Conservation (phyloP, 805 yeast genomes). For the Yueomyces sinensis region DNA sequence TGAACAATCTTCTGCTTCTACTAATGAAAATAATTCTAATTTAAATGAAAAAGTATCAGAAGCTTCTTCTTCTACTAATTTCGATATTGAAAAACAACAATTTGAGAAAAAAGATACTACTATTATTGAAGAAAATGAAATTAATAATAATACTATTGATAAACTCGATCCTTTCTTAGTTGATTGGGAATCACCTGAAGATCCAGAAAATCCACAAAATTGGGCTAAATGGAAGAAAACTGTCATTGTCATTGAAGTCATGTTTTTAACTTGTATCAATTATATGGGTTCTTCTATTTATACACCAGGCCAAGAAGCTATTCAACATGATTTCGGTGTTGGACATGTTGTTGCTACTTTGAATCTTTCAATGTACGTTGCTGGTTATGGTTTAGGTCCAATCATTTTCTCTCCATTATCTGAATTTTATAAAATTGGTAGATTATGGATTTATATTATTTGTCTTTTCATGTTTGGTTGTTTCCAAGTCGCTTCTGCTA, state of each 20-base stretch:
- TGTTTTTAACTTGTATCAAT: slow-evolving; percentile 36
- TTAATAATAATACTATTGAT: no score
- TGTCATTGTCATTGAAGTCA: slow-evolving; percentile 27
- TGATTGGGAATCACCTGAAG: slow-evolving; percentile 24
- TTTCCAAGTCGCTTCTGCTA: slow-evolving; percentile 45
- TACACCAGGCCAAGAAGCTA: slow-evolving; percentile 36
- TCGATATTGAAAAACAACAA: no score
- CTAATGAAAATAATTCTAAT: no score
- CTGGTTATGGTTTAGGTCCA: slow-evolving; percentile 53
- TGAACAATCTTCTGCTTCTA: no score
- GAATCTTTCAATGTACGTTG: slow-evolving; percentile 40
- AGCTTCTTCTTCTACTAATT: no score
- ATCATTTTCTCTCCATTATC: slow-evolving; percentile 45
- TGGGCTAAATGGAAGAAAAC: slow-evolving; percentile 36
- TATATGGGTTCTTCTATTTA: slow-evolving; percentile 46
- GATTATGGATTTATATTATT: slow-evolving; percentile 35
- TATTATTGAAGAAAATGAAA: no score
- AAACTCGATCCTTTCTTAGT: slow-evolving; percentile 21
- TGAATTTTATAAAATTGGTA: slow-evolving; percentile 40
- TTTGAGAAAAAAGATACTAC: no score
- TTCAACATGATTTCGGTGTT: slow-evolving; percentile 34
- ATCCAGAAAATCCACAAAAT: slow-evolving; percentile 42
- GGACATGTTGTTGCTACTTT: slow-evolving; percentile 33
- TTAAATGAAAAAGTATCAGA: no score
- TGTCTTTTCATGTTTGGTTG: slow-evolving; percentile 35